phyloP scores from a whole-genome alignment of 78 protist genomes.

The Capsaspora owczarzaki region DNA sequence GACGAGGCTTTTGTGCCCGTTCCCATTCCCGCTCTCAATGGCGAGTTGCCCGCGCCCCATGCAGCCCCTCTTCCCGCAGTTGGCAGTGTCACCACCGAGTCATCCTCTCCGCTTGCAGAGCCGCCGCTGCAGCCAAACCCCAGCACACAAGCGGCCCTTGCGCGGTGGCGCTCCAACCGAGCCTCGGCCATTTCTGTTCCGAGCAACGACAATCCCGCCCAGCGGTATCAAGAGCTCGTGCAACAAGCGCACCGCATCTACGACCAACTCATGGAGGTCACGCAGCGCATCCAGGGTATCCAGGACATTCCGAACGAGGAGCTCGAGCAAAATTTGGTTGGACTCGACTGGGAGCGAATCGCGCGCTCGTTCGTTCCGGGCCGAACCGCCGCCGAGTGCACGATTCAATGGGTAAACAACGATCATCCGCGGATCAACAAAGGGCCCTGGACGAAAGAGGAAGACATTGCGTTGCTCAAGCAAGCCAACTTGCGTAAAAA shows the following conservation, averaged over 20 bases:
- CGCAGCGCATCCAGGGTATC: neutral
- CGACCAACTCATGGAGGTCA: no score
- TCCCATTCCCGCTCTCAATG: no score
- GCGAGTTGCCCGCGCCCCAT: no score
- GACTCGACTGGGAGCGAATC: conserved; percentile 27
- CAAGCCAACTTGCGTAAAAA: neutral
- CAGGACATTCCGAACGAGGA: neutral
- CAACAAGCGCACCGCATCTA: no score
- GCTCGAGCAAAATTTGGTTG: conserved; percentile 3
- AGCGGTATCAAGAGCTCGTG: no score
- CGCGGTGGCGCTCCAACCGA: neutral
- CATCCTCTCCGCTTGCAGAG: no score
- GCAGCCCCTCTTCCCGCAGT: no score
- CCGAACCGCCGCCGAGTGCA: conserved; percentile 31
- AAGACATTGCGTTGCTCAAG: conserved; percentile 4
- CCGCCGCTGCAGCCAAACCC: no score
- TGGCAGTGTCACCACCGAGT: no score
- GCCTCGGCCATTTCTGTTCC: neutral
- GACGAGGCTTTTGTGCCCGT: no score
- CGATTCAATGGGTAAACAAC: conserved; percentile 28
- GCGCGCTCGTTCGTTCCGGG: neutral
- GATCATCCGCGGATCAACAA: conserved; percentile 22
- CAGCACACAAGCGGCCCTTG: neutral
- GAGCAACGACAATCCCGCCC: neutral
- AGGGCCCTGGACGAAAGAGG: conserved; percentile 17